These are phyloP conservation scores for Penicillium sp. DNA, from an alignment of 2,329 filamentous ascomycete species.

Conservation along the genomic window DNA sequence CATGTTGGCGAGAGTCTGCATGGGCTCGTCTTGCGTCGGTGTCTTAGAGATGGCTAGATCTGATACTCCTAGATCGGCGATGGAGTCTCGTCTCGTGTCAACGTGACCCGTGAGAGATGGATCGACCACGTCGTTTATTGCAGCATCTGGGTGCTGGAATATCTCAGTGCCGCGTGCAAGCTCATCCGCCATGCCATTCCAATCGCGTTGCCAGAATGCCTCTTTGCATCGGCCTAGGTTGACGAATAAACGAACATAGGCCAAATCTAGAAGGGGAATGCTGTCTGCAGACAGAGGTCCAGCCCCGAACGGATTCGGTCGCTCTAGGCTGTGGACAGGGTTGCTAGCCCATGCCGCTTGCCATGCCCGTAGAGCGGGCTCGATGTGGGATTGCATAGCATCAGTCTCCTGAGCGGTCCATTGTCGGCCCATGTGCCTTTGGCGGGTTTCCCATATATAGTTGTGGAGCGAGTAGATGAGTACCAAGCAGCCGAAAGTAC, in stretches of 20 bases:
- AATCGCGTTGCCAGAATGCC: conserved; percentile 90
- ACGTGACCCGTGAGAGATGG: conserved; percentile 28
- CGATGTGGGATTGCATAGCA: conserved; percentile 92
- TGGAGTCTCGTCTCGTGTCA: conserved; percentile 34
- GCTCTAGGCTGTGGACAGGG: conserved; percentile 77
- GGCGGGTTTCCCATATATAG: conserved; percentile 96
- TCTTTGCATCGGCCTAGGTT: conserved; percentile 91
- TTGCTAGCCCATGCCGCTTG: conserved; percentile 88
- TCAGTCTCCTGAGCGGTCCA: conserved; percentile 94
- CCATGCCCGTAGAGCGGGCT: conserved; percentile 92
- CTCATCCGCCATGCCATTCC: conserved; percentile 86
- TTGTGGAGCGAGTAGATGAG: conserved; percentile 95
- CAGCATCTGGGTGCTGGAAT: conserved; percentile 65
- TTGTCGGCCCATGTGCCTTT: conserved; percentile 80
- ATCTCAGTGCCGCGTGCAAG: conserved; percentile 75
- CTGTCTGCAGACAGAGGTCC: conserved; percentile 86
- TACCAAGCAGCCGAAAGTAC: conserved; percentile 87
- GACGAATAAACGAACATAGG: conserved; percentile 88
- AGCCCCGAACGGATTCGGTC: conserved; percentile 78
- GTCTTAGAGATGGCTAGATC: conserved; percentile 41
- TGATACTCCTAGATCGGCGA: conserved; percentile 38
- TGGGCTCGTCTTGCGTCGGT: conserved; percentile 36
- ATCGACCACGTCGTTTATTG: conserved; percentile 32
- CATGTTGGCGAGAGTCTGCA: conserved; percentile 31
- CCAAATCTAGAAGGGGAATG: conserved; percentile 85